A percentile compares a stretch with the other conserved stretches of the same genome.
Evolutionary conservation across 1,284 basidiomycete species (phyloP).

Genomic region (Ceratobasidium sp.): DNA sequence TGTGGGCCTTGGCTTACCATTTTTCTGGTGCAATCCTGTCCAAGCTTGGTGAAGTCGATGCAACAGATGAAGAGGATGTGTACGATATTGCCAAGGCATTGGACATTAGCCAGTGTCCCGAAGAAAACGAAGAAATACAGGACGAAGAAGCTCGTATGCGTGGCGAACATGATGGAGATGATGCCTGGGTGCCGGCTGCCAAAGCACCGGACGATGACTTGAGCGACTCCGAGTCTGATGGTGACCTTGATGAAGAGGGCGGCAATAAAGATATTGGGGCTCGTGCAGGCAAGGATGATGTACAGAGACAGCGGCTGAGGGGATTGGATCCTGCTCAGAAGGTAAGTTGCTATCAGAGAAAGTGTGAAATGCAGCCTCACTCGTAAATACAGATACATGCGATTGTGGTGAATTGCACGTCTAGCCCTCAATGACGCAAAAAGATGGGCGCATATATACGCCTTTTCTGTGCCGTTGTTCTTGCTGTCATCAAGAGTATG

Average conservation of each 20-base stretch:
- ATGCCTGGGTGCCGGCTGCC: neutral
- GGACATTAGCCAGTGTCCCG: neutral
- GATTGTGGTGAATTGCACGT: conserved; percentile 14
- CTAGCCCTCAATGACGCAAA: conserved; percentile 6
- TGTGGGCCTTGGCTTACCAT: neutral
- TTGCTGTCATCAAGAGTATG: conserved; percentile 26
- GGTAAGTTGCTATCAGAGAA: too few species aligned
- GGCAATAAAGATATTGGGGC: neutral
- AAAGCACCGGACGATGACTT: conserved; percentile 3
- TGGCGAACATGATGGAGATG: neutral
- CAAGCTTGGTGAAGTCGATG: neutral
- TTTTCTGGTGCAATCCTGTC: conserved; percentile 9
- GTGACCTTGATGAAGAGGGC: neutral
- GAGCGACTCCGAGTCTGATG: neutral
- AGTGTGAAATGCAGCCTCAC: too few species aligned
- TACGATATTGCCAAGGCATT: conserved; percentile 18
- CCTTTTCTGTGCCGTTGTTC: neutral
- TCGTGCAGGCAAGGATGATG: too few species aligned
- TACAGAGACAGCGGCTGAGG: too few species aligned
- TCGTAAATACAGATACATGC: conserved; percentile 2
- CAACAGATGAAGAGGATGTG: neutral
- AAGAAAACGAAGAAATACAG: conserved; percentile 5
- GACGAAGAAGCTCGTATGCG: conserved; percentile 17
- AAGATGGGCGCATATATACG: neutral
- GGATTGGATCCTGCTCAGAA: too few species aligned